phyloP scores from a whole-genome alignment of 345 rosid species.

The Pugionium cornutum region DNA sequence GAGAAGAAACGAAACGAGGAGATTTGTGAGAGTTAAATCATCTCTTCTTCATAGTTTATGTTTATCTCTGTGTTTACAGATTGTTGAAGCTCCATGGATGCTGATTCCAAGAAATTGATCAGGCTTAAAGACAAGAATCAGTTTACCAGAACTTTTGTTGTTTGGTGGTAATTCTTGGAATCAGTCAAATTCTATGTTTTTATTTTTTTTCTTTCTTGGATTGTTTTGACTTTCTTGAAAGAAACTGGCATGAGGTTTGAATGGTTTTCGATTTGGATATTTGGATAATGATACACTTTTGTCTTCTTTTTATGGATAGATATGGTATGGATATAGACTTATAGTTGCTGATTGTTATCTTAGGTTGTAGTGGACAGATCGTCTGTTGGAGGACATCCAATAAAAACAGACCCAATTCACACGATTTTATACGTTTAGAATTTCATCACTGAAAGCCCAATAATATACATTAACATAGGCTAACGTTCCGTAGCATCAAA shows the following conservation, averaged over 20 bases:
- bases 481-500: too few species aligned
- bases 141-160: constrained; percentile 8
- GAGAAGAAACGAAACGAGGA: constrained; percentile 48
- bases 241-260: constrained; percentile 20
- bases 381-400: too few species aligned
- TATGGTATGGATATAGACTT: constrained; percentile 14
- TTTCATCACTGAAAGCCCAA: too few species aligned
- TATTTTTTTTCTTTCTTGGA: constrained; percentile 4
- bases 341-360: constrained; percentile 5
- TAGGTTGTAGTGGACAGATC: neutral
- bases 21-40: constrained; percentile 56
- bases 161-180: constrained; percentile 38
- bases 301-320: constrained; percentile 26
- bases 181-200: constrained; percentile 32
- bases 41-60: constrained; percentile 51
- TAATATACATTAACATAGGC: too few species aligned
- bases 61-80: constrained; percentile 62
- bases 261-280: constrained; percentile 23
- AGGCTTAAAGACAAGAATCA: constrained; percentile 34
- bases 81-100: constrained; percentile 62
- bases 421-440: too few species aligned
- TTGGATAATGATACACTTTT: constrained; percentile 17
- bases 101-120: constrained; percentile 52
- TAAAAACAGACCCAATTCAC: too few species aligned
- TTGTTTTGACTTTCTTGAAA: constrained; percentile 24